These are phyloP conservation scores for Austroboletus niveus DNA, from an alignment of 1,284 basidiomycete species.

Conservation along the genomic window DNA sequence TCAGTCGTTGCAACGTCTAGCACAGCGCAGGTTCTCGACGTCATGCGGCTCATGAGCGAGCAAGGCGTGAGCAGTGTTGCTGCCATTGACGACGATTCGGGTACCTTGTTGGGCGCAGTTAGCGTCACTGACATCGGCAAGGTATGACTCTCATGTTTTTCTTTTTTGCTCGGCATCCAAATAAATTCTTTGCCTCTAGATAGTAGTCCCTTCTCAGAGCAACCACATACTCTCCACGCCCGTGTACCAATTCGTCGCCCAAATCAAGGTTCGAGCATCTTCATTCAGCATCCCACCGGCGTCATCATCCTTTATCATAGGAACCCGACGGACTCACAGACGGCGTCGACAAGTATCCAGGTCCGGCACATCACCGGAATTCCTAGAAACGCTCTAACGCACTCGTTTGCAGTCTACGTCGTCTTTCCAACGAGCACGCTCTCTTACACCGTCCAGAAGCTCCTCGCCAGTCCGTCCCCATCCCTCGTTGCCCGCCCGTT, in stretches of 20 bases:
- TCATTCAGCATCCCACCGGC: not conserved
- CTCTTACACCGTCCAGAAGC: slow-evolving; percentile 69
- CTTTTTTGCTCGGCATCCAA: not conserved
- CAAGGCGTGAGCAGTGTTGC: slow-evolving; percentile 77
- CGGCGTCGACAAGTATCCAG: slow-evolving; percentile 71
- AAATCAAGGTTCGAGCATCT: slow-evolving; percentile 56
- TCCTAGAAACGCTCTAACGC: not conserved
- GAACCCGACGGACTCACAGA: slow-evolving; percentile 67
- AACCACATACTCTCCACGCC: slow-evolving; percentile 68
- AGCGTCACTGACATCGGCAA: slow-evolving; percentile 77
- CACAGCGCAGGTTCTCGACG: slow-evolving; percentile 61
- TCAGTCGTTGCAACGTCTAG: slow-evolving; percentile 60
- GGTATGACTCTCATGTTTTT: slow-evolving; percentile 34
- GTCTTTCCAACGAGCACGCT: slow-evolving; percentile 61
- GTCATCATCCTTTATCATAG: slow-evolving; percentile 36
- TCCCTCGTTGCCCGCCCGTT: too few relatives aligned
- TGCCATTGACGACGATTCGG: slow-evolving; percentile 59
- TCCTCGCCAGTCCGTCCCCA: slow-evolving; percentile 64
- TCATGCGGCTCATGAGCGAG: slow-evolving; percentile 79
- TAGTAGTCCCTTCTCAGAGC: slow-evolving; percentile 72
- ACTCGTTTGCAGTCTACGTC: slow-evolving; percentile 57
- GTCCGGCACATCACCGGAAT: slow-evolving; percentile 33
- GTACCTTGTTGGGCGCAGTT: slow-evolving; percentile 64
- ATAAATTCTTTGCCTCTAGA: slow-evolving; percentile 34
- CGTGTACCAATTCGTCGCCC: slow-evolving; percentile 62